Base-by-base conservation (phyloP, 352 stramenopile genomes). In the Pythium sp. region DNA sequence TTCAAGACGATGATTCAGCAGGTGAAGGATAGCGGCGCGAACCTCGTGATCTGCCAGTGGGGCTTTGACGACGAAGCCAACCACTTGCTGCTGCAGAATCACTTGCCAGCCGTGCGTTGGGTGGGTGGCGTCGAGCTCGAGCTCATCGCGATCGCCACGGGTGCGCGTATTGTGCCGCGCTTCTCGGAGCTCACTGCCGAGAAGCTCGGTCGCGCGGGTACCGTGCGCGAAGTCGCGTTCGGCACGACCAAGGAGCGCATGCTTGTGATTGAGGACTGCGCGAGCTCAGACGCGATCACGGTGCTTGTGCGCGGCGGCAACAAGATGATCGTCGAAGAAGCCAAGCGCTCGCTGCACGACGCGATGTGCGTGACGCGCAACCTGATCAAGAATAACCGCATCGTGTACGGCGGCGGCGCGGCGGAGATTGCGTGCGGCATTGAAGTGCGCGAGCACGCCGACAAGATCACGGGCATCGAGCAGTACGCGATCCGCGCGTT, bases 1-100 rank as follows among this genome's bases (percentile, higher is more conserved):
- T 99, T 99, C 79, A 83, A 83, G 57, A 97, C 98, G 59, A 99
- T 99, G 98, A 98, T 99, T 67, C 85, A 99, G 77, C 93, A 99
- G 74, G 98, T 99, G 62, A 99, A 99, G 86, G 98, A 99, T 75
- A 97, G 87, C 73, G 98, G 98, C 36, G 95, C 94, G 54, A 99
- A 99, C 77, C 75, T 99, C 34, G 98, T 99, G 54, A 99, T 99
- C 79, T 99, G 97, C 83, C 97, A 99, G 80, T 99, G 97, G 98
- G 98, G 98, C 47, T 99, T 99, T 77, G 98, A 99, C 80, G 98
- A 99, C 77, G 98, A 99, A 76, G 97, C 97, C 58, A 99, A 99
- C 87, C 97, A 99, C 79, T 80, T 99, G 72, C 85, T 99, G 36
- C 82, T 99, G 56, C 97, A 99, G 77, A 98, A 99, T 81, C 69